Evolutionary conservation across 768 basidiomycete species (phyloP).

Genomic region (Lactarius trivialis): DNA sequence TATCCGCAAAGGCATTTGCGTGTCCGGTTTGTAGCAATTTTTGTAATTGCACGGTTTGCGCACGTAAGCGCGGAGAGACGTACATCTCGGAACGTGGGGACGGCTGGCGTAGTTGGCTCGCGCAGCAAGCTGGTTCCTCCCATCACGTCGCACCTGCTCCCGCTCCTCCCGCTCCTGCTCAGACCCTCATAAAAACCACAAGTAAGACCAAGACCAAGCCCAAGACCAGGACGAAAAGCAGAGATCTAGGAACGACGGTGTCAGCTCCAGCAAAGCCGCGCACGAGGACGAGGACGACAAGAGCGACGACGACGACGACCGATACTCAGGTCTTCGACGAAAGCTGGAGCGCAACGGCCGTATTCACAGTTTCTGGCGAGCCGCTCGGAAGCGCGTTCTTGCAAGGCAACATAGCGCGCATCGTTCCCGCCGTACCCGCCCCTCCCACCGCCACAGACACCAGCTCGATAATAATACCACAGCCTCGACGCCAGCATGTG

Average conservation of each 20-base stretch:
- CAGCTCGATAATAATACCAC: too few relatives aligned
- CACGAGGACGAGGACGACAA: too few relatives aligned
- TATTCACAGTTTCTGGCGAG: neutral
- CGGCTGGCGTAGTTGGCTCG: slow-evolving; percentile 17
- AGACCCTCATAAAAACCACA: too few relatives aligned
- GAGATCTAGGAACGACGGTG: too few relatives aligned
- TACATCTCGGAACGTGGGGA: slow-evolving; percentile 34
- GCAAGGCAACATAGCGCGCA: neutral
- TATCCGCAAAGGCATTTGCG: slow-evolving; percentile 26
- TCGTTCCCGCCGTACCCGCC: neutral
- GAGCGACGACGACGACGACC: neutral
- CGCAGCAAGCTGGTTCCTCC: neutral
- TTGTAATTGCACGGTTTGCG: slow-evolving; percentile 47
- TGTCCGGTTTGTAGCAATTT: slow-evolving; percentile 42
- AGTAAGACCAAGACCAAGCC: too few relatives aligned
- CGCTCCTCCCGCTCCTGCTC: too few relatives aligned
- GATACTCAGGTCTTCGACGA: neutral
- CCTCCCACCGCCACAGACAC: neutral
- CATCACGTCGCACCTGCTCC: neutral
- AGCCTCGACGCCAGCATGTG: too few relatives aligned
- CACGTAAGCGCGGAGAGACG: slow-evolving; percentile 39
- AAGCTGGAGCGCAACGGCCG: neutral
- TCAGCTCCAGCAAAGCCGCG: too few relatives aligned
- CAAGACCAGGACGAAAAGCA: too few relatives aligned
- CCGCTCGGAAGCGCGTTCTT: neutral